Evolutionary conservation across 2,329 filamentous ascomycete genomes (phyloP), one percentile per base, ranked within the genome.

Genomic region (Orbilia quercus): DNA sequence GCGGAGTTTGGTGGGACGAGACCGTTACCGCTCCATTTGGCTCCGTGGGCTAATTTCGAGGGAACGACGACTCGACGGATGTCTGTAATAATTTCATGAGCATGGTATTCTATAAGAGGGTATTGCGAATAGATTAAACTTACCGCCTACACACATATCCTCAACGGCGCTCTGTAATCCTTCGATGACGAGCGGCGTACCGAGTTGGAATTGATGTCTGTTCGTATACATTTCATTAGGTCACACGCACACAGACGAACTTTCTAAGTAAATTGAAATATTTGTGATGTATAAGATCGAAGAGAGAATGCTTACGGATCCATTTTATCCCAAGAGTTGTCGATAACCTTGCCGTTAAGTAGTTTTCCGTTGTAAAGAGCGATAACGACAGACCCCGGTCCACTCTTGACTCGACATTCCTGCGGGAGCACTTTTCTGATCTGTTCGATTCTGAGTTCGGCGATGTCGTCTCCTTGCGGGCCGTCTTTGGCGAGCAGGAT

Each of bases 111-210:
- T 55, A 55, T 25, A 28, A 9, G 16, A 9, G 59, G 2, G n/a
- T 14, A 12, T n/a, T 7, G 36, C 7, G 16, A 16, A 31, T n/a
- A 20, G 23, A 38, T 40, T 7, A n/a, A 11, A 67, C 70, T 4
- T 66, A 74, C 70, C 70, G n/a, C 51, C 50, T 7, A 62, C 55
- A 14, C 70, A 74, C 70, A 74, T 74, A 57, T 63, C 63, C 42
- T 50, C 16, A 7, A 74, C 23, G 16, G 36, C 70, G 0, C 36
- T 6, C 20, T 74, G 59, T 38, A 64, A 25, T 7, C 70, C 70
- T 42, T 63, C 28, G n/a, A 74, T 62, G 2, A 67, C 62, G 16
- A 74, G 4, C 0, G 59, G 59, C 12, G 62, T 47, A n/a, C 70
- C 70, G 6, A 74, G 12, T 48, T 66, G 60, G 70, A 74, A 74